A percentile compares a stretch with the other conserved stretches of the same genome.
Evolutionary conservation across 2,329 filamentous ascomycete species (phyloP).

Genomic region (Penicillium psychrosexuale): DNA sequence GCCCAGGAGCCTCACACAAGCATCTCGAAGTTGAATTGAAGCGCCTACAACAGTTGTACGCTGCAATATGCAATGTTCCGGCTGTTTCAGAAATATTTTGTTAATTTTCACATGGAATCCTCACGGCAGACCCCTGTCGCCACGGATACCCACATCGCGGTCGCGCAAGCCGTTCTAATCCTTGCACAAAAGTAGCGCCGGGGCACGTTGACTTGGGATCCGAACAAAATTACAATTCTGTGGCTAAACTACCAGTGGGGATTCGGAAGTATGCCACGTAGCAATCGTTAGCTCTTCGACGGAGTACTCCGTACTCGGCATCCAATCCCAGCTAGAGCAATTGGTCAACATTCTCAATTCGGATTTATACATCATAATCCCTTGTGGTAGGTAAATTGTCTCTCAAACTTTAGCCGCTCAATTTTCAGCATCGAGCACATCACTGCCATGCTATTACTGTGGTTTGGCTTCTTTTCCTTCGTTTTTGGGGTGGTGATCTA

Average conservation of each 20-base stretch:
- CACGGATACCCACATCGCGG: not conserved
- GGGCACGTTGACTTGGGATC: not conserved
- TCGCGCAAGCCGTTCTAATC: not conserved
- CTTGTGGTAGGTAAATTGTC: not conserved
- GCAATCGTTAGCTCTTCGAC: not conserved
- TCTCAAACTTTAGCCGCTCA: not conserved
- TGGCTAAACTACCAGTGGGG: not conserved
- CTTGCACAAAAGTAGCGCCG: not conserved
- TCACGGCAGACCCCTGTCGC: not conserved
- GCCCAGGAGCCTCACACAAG: not conserved
- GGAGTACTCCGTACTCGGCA: not conserved
- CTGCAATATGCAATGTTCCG: not conserved
- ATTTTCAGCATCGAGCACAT: not conserved
- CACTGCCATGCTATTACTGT: not conserved
- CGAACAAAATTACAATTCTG: not conserved
- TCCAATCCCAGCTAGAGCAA: not conserved
- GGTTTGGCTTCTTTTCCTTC: not conserved
- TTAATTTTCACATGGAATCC: not conserved
- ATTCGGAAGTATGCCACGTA: not conserved
- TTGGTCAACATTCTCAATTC: not conserved
- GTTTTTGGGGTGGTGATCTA: not conserved
- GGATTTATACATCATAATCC: not conserved
- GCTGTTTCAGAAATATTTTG: not conserved
- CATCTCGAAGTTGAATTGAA: not conserved
- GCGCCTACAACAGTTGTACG: too few relatives aligned